A percentile compares a stretch with the other conserved stretches of the same genome.
phyloP scores from a whole-genome alignment of 169 alveolate genomes.

The Eimeria zaria region DNA sequence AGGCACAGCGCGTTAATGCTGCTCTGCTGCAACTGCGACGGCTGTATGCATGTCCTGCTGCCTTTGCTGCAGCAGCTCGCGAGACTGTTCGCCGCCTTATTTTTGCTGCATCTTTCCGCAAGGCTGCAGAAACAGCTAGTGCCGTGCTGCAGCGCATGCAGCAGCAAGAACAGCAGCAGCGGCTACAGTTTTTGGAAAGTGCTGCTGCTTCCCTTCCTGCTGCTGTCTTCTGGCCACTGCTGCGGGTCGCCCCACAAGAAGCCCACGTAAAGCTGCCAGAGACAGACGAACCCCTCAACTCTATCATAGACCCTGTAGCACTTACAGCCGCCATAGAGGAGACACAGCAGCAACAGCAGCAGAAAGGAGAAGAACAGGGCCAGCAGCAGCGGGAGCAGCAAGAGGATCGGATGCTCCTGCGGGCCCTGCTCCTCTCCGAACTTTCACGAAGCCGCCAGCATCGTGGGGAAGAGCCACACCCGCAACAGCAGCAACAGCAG shows the following conservation, averaged over 20 bases:
- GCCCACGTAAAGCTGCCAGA: conserved; percentile 28
- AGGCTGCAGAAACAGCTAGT: conserved; percentile 64
- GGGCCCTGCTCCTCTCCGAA: conserved; percentile 19
- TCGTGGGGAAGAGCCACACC: neutral
- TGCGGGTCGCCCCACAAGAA: conserved; percentile 32
- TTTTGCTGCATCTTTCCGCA: conserved; percentile 35
- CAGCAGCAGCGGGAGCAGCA: conserved; percentile 21
- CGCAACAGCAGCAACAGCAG: neutral
- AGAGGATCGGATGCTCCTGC: conserved; percentile 8
- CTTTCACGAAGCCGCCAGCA: conserved; percentile 7
- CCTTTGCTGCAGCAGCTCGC: conserved; percentile 66
- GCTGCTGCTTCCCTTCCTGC: conserved; percentile 69
- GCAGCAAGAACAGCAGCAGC: conserved; percentile 76
- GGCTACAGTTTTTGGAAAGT: conserved; percentile 30
- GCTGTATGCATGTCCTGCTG: conserved; percentile 55
- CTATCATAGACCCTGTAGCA: neutral
- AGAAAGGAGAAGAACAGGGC: neutral
- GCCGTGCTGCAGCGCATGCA: conserved; percentile 76
- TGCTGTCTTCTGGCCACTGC: conserved; percentile 65
- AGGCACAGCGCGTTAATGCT: conserved; percentile 40
- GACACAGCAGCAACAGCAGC: conserved; percentile 24
- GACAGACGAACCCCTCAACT: conserved; percentile 17
- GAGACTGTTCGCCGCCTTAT: conserved; percentile 36
- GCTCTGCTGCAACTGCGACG: conserved; percentile 62
- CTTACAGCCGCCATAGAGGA: conserved; percentile 15